A percentile compares a stretch with the other conserved stretches of the same genome.
phyloP scores from a whole-genome alignment of 345 rosid species.

The Luvunga scandens region DNA sequence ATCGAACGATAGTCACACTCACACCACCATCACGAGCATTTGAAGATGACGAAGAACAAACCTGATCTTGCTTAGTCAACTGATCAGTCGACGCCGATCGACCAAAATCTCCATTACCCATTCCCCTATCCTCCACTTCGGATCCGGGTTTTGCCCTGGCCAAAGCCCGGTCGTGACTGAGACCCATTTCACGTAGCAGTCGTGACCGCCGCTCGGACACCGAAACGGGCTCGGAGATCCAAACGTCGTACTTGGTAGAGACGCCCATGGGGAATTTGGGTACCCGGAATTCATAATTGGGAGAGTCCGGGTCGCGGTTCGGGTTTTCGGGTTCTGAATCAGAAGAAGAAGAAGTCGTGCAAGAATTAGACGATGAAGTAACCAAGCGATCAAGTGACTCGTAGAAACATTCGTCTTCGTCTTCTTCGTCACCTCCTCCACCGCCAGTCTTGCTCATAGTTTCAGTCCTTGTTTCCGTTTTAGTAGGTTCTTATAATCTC shows the following conservation, averaged over 20 bases:
- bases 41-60: conserved; percentile 21
- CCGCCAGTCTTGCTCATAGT: conserved; percentile 31
- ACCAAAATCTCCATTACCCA: conserved; percentile 24
- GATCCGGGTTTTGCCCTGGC: conserved; percentile 44
- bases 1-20: conserved; percentile 29
- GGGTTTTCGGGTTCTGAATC: conserved; percentile 37
- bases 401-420: conserved; percentile 63
- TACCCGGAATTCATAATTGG: conserved; percentile 26
- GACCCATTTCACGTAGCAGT: conserved; percentile 64
- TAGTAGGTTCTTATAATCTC: neutral
- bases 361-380: conserved; percentile 66
- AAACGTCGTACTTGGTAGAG: conserved; percentile 54
- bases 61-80: conserved; percentile 25
- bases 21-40: conserved; percentile 5
- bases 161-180: conserved; percentile 43
- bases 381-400: conserved; percentile 79
- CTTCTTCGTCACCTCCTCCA: conserved; percentile 34
- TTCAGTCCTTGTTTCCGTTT: neutral
- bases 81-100: conserved; percentile 46
- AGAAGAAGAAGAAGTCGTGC: conserved; percentile 59
- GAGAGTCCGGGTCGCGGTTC: conserved; percentile 32
- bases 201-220: conserved; percentile 71
- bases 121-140: conserved; percentile 20
- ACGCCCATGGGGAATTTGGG: conserved; percentile 47
- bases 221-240: conserved; percentile 79